Conservation (phyloP, 176 grass and related monocot genomes). For the Carex scoparia region DNA sequence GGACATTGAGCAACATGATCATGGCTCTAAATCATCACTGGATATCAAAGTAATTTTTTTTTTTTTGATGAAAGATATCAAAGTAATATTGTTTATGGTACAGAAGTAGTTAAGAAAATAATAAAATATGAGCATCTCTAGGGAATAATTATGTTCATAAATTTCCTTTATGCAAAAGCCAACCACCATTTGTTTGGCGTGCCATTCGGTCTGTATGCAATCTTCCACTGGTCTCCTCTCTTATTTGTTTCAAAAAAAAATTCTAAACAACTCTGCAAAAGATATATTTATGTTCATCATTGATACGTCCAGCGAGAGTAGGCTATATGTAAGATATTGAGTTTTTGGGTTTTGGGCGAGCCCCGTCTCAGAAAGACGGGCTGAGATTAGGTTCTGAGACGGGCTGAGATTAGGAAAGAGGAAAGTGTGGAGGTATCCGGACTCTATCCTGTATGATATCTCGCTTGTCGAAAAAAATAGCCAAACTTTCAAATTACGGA, state of each 20-base stretch:
- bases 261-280: constrained; percentile 80
- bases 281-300: background rate
- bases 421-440: too few species aligned
- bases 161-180: constrained; percentile 91
- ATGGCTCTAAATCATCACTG: background rate
- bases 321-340: too few species aligned
- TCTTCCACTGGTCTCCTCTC: constrained; percentile 95
- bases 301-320: too few species aligned
- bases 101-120: background rate
- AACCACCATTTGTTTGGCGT: constrained; percentile 96
- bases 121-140: constrained; percentile 21
- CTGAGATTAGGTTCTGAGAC: too few species aligned
- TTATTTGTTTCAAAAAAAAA: constrained; percentile 99
- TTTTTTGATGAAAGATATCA: background rate
- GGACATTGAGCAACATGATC: background rate
- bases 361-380: too few species aligned
- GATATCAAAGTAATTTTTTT: background rate
- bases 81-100: constrained; percentile 1
- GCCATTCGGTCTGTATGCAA: constrained; percentile 90
- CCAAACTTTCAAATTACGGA: too few species aligned
- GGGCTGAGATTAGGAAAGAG: too few species aligned
- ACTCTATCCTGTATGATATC: too few species aligned
- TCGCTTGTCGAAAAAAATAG: too few species aligned
- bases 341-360: too few species aligned
- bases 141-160: constrained; percentile 88